phyloP scores from a whole-genome alignment of 371 early-diverging fungal genomes.

The Lichtheimia ornata region DNA sequence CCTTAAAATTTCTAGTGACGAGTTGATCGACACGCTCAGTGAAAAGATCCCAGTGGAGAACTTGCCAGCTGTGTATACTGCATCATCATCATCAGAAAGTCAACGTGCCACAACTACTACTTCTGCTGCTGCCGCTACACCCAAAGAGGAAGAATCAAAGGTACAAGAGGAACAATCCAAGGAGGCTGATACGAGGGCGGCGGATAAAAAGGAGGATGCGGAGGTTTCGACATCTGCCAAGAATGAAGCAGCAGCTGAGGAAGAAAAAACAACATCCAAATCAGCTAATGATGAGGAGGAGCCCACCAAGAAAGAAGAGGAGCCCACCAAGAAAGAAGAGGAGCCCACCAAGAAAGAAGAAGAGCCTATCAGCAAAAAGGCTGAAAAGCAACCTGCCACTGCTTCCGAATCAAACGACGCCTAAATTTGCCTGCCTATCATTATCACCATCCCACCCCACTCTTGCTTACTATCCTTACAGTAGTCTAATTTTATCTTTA shows the following conservation, averaged over 20 bases:
- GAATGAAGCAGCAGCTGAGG: neutral
- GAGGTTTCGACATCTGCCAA: neutral
- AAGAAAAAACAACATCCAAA: too few species aligned
- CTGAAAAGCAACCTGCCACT: conserved; percentile 11
- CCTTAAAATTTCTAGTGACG: conserved; percentile 9
- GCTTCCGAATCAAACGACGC: neutral
- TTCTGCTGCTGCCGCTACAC: conserved; percentile 3
- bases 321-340: conserved; percentile 4
- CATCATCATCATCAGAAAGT: neutral
- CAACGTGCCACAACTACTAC: neutral
- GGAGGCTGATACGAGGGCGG: neutral
- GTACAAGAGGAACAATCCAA: too few species aligned
- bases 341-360: neutral
- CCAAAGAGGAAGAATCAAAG: neutral
- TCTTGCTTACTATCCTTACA: too few species aligned
- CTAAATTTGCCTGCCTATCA: too few species aligned
- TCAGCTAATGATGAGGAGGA: conserved; percentile 1
- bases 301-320: conserved; percentile 1
- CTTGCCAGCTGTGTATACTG: conserved; percentile 16
- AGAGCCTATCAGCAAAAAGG: conserved; percentile 10
- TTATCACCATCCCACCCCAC: too few species aligned
- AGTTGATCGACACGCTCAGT: conserved; percentile 17
- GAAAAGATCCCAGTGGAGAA: conserved; percentile 14
- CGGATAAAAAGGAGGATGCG: conserved; percentile 4
- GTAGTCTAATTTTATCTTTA: too few species aligned